Conservation (phyloP, 2,329 filamentous ascomycete genomes). For the Mollisia scopiformis region DNA sequence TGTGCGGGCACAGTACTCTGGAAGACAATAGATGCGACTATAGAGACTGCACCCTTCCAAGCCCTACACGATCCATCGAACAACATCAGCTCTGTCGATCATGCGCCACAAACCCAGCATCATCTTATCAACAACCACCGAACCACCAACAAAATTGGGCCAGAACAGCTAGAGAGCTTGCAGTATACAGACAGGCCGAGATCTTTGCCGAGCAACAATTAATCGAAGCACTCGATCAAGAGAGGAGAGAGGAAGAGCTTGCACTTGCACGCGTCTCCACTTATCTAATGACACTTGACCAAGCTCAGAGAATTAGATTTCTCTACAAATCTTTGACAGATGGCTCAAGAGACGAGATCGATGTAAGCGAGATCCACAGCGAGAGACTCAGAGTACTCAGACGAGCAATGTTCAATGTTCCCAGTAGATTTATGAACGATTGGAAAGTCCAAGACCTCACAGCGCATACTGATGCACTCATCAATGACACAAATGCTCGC, state of each 20-base stretch:
- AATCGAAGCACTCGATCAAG: background rate
- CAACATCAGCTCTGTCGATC: background rate
- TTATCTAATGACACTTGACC: background rate
- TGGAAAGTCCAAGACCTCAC: background rate
- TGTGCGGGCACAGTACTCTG: background rate
- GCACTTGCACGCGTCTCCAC: background rate
- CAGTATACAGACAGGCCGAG: background rate
- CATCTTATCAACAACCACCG: background rate
- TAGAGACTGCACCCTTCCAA: background rate
- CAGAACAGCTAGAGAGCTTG: background rate
- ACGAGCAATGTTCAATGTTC: background rate
- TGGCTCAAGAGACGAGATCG: background rate
- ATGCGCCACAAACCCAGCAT: background rate
- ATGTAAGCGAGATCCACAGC: background rate
- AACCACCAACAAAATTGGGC: background rate
- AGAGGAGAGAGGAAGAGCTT: background rate
- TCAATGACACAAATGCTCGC: background rate
- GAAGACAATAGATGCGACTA: background rate
- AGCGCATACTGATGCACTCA: background rate
- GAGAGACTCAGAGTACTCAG: background rate
- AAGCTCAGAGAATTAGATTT: background rate
- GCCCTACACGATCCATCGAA: background rate
- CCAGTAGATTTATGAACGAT: background rate
- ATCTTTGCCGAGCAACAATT: background rate
- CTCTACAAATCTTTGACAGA: background rate